A percentile compares a stretch with the other conserved stretches of the same genome.
Conservation (phyloP, 768 basidiomycete species). For the Kwoniella dejecticola region DNA sequence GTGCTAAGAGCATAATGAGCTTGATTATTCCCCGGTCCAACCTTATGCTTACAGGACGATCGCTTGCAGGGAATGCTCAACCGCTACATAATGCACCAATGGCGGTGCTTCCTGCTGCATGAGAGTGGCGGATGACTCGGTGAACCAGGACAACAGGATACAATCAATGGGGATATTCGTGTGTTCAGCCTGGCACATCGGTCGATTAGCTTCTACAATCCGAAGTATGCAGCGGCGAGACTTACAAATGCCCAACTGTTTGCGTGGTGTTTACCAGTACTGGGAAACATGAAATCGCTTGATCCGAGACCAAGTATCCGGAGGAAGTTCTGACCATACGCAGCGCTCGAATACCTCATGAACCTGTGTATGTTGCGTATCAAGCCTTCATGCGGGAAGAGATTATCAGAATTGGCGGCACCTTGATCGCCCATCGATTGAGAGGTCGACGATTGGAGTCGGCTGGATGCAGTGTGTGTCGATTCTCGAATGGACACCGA, state of each 20-base stretch:
- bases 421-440: constrained; percentile 11
- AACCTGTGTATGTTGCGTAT: constrained; percentile 53
- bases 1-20: too few relatives aligned
- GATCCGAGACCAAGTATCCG: constrained; percentile 53
- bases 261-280: constrained; percentile 50
- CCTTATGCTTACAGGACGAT: constrained; percentile 47
- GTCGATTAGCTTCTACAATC: not conserved
- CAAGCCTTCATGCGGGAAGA: constrained; percentile 41
- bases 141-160: constrained; percentile 55
- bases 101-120: constrained; percentile 44
- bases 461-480: constrained; percentile 10
- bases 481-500: constrained; percentile 15
- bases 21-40: too few relatives aligned
- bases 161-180: constrained; percentile 55
- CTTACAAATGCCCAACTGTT: constrained; percentile 51
- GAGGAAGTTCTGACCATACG: constrained; percentile 54
- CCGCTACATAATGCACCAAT: constrained; percentile 53
- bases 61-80: constrained; percentile 53
- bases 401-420: constrained; percentile 15
- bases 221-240: not conserved
- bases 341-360: constrained; percentile 52
- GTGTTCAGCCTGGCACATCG: constrained; percentile 48
- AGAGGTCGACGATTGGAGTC: constrained; percentile 18
- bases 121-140: constrained; percentile 44
- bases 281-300: constrained; percentile 54